phyloP scores from a whole-genome alignment of 2,329 filamentous ascomycete species.

The Penicillium digitatum region DNA sequence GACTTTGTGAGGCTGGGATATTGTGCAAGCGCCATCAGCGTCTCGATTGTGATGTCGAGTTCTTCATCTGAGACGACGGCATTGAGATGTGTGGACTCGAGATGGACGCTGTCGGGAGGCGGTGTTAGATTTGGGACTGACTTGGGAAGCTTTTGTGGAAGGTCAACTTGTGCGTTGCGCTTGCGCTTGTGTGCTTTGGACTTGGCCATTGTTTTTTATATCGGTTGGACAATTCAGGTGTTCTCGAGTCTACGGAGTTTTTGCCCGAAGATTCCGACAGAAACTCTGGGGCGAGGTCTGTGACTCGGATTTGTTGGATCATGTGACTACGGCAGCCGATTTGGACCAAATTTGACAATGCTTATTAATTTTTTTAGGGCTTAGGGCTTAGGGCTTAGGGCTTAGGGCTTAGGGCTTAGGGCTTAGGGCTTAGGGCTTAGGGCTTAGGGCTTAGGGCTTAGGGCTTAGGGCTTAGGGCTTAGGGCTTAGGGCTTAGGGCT shows the following conservation, averaged over 20 bases:
- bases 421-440: no score
- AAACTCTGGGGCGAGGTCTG: background rate
- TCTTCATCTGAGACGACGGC: slow-evolving; percentile 51
- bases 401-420: no score
- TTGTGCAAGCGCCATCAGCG: slow-evolving; percentile 55
- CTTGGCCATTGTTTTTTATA: slow-evolving; percentile 21
- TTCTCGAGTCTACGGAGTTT: background rate
- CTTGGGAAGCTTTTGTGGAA: slow-evolving; percentile 27
- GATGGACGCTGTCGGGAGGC: slow-evolving; percentile 24
- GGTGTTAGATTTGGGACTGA: slow-evolving; percentile 19
- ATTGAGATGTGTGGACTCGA: slow-evolving; percentile 27
- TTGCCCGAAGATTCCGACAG: background rate
- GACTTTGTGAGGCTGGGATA: slow-evolving; percentile 64
- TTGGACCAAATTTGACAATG: no score
- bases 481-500: no score
- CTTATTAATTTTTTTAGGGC: no score
- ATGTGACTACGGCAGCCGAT: no score
- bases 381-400: no score
- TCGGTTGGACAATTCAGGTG: background rate
- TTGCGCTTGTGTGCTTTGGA: slow-evolving; percentile 32
- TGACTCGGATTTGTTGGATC: background rate
- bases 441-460: no score
- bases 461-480: no score
- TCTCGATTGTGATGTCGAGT: slow-evolving; percentile 64
- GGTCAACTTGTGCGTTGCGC: slow-evolving; percentile 26